Base-by-base conservation (phyloP, 1,284 basidiomycete species). In the Lignosus rhinocerotis region DNA sequence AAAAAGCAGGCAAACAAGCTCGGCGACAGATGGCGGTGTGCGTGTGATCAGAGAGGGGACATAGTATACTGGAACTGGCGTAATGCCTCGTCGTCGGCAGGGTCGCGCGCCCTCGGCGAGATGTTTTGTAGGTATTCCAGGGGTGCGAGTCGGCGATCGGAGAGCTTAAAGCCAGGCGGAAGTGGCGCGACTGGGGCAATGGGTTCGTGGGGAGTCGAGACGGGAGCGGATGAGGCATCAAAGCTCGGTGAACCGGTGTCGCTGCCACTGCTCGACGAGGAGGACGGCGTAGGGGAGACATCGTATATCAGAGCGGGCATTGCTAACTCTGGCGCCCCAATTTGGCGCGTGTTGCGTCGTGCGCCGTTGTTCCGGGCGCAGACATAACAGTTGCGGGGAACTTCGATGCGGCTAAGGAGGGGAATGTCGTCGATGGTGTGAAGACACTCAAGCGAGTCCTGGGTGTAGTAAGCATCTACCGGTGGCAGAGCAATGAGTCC, bases 321-420 rank as follows among this genome's bases (percentile, higher is more conserved):
- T 16, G 56, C 47, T 36, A 46, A 8, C 16, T 43, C 39, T 9
- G 54, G 39, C 11, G 36, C 55, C n/a, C 31, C 36, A n/a, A 33
- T 41, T 19, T 53, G 53, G 19, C 62, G 62, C 21, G 45, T n/a
- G 3, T 47, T 45, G 16, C 48, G 53, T 9, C 66, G 63, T 3
- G 55, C 60, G 31, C 60, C 73, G 48, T 82, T 82, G 68, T 79
- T 79, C 16, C 88, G 83, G 9, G 88, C 88, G 62, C 86, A 86
- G 61, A 76, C 79, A 67, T 90, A 91, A 56, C 75, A 78, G 30
- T 83, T 84, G 6, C 73, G 71, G 0, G 89, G 88, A 19, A 87
- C 84, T 10, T 72, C 68, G 21, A 91, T 70, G 34, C 66, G 66
- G 9, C 79, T 77, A 38, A 91, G 78, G 43, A 77, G 69, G 3